Percentiles rank a stretch among this genome's conserved stretches.
Evolutionary conservation across 805 yeast species (phyloP).

Genomic region (Phaffomyces thermotolerans): DNA sequence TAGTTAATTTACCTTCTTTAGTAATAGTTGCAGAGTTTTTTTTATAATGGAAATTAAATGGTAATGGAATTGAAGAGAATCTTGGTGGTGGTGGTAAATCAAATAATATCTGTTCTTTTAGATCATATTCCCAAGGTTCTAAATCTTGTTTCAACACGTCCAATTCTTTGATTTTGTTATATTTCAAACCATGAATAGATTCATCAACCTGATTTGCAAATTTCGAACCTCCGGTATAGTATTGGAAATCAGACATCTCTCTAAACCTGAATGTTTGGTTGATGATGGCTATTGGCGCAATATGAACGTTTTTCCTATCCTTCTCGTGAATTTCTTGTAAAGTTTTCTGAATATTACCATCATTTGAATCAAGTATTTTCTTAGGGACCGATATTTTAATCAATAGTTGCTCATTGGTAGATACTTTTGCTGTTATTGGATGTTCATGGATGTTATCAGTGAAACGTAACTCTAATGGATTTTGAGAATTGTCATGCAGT

Average conservation of each 20-base stretch:
- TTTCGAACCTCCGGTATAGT: conserved; percentile 48
- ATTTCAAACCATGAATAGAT: conserved; percentile 37
- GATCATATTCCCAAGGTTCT: conserved; percentile 27
- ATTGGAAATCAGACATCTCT: conserved; percentile 84
- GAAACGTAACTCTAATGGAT: conserved; percentile 34
- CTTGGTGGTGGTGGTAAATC: conserved; percentile 83
- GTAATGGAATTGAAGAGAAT: conserved; percentile 68
- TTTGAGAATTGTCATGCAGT: conserved; percentile 23
- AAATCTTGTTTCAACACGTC: conserved; percentile 26
- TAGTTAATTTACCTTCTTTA: conserved; percentile 41
- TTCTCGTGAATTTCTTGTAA: conserved; percentile 25
- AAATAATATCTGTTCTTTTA: conserved; percentile 23
- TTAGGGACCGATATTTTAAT: conserved; percentile 57
- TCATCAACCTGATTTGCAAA: conserved; percentile 35
- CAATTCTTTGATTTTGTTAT: conserved; percentile 33
- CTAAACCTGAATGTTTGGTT: conserved; percentile 69
- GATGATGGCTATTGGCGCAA: conserved; percentile 60
- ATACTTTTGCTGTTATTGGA: conserved; percentile 51
- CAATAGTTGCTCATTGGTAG: conserved; percentile 48
- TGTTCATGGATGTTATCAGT: conserved; percentile 41
- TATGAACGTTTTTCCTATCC: conserved; percentile 32
- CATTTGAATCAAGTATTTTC: conserved; percentile 34
- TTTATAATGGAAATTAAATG: conserved; percentile 70
- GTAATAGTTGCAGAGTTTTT: conserved; percentile 55
- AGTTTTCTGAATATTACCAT: conserved; percentile 38